These are phyloP conservation scores for Yarrowia hollandica DNA, from an alignment of 805 yeast genomes.

Conservation along the genomic window DNA sequence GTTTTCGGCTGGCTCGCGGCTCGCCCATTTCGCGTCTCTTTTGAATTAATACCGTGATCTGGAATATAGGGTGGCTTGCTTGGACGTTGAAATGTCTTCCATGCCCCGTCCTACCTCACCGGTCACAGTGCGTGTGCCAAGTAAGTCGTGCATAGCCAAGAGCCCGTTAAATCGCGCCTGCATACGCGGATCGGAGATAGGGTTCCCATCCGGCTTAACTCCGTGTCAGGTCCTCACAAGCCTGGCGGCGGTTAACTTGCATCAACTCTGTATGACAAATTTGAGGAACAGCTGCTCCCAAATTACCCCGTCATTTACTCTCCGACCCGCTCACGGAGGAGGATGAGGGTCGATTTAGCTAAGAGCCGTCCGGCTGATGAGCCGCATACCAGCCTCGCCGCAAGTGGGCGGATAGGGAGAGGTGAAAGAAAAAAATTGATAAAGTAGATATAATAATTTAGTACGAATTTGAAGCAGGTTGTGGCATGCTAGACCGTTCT, in stretches of 20 bases:
- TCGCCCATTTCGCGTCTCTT: slow-evolving; percentile 12
- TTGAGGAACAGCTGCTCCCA: background rate
- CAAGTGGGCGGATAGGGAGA: slow-evolving; percentile 5
- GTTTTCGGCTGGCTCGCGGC: background rate
- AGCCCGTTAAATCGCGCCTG: background rate
- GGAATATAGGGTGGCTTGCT: background rate
- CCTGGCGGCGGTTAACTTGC: too few relatives aligned
- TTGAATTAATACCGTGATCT: too few relatives aligned
- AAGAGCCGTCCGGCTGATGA: background rate
- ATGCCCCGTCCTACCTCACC: background rate
- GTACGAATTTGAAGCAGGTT: too few relatives aligned
- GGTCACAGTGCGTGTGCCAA: slow-evolving; percentile 2
- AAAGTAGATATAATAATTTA: too few relatives aligned
- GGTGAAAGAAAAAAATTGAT: too few relatives aligned
- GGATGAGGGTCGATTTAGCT: background rate
- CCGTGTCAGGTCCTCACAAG: too few relatives aligned
- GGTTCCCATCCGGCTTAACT: slow-evolving; percentile 14
- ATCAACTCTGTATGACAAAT: background rate
- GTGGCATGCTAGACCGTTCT: too few relatives aligned
- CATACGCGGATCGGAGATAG: slow-evolving; percentile 6
- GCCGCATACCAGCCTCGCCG: slow-evolving; percentile 24
- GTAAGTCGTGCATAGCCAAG: background rate
- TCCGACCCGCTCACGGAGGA: too few relatives aligned
- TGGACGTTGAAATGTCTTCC: too few relatives aligned
- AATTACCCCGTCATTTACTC: background rate